Percentiles rank a stretch among this genome's conserved stretches.
These are phyloP conservation scores for Luffa acutangula DNA, from an alignment of 306 rosid species.

Conservation along the genomic window DNA sequence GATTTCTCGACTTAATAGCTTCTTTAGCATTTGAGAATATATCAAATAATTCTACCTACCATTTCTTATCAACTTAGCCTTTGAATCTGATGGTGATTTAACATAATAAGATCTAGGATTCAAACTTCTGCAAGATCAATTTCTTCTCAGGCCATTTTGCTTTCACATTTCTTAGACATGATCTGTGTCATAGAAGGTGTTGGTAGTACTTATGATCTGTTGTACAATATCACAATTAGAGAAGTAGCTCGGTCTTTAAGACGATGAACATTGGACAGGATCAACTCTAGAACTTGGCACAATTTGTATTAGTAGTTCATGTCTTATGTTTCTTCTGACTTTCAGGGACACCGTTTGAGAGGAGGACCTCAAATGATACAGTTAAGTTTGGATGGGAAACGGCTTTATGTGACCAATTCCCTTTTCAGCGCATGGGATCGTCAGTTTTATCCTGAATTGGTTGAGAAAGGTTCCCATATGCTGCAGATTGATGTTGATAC, in stretches of 20 bases:
- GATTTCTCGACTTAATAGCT: neutral
- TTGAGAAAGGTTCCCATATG: constrained; percentile 75
- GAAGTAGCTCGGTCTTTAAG: neutral
- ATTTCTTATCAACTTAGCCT: neutral
- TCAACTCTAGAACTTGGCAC: neutral
- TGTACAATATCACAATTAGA: neutral
- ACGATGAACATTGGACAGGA: neutral
- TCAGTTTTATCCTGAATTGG: constrained; percentile 66
- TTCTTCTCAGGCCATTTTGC: neutral
- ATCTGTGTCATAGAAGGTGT: neutral
- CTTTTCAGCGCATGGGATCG: constrained; percentile 82
- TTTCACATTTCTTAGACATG: neutral
- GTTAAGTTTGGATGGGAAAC: constrained; percentile 75
- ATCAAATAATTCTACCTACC: neutral
- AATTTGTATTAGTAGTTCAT: neutral
- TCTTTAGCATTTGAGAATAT: neutral
- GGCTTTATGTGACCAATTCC: constrained; percentile 84
- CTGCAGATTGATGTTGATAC: constrained; percentile 72
- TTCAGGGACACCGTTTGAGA: constrained; percentile 66
- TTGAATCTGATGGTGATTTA: neutral
- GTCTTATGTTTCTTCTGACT: neutral
- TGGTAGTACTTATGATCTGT: neutral
- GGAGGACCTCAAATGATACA: constrained; percentile 97
- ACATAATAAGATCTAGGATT: neutral
- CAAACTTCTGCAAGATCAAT: neutral